Evolutionary conservation across 208 protist species (phyloP), one percentile per base, ranked within the genome.

Genomic region (Crithidia fasciculata): DNA sequence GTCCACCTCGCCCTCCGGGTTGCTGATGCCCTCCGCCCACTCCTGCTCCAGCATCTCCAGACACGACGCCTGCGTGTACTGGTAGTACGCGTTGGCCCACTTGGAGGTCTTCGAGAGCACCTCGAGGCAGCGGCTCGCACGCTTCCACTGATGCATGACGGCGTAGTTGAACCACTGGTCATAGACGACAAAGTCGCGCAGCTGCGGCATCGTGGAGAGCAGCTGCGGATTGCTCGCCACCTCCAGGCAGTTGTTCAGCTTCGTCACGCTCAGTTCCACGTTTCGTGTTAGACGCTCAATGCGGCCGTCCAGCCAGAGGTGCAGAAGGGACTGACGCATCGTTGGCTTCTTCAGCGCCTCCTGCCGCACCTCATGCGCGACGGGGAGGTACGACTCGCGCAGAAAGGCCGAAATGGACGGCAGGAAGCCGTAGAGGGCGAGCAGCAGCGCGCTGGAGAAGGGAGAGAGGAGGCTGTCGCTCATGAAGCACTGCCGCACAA

Each of bases 1-100:
- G 28, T 76, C 70, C 6, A 8, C 44, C 36, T 73, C 77, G 18
- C 64, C 69, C 1, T 74, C 67, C 16, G 57, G 68, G 58, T 72
- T 68, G 49, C 16, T 16, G 58, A 78, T 55, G 2, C 65, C 64
- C 13, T 59, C 73, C 9, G 65, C 65, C 64, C 58, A 72, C 36
- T 78, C 73, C 5, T 49, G 53, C 66, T 78, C 74, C 60, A 90
- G 65, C 89, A 91, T 89, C 52, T 94, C 89, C 45, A 87, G 85
- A 61, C 86, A 90, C 60, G 82, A 86, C 0, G 72, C 89, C 45
- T 86, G 78, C 15, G 54, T 65, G 76, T 91, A 91, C 43, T 75
- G 63, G 76, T 86, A 94, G 53, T 84, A 85, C 63, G 85, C 78
- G 49, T 83, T 76, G 8, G 83, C 90, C 89, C 85, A 94, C 39